A percentile compares a stretch with the other conserved stretches of the same genome.
These are phyloP conservation scores for Exophiala xenobiotica DNA, from an alignment of 2,329 filamentous ascomycete species.

Conservation along the genomic window DNA sequence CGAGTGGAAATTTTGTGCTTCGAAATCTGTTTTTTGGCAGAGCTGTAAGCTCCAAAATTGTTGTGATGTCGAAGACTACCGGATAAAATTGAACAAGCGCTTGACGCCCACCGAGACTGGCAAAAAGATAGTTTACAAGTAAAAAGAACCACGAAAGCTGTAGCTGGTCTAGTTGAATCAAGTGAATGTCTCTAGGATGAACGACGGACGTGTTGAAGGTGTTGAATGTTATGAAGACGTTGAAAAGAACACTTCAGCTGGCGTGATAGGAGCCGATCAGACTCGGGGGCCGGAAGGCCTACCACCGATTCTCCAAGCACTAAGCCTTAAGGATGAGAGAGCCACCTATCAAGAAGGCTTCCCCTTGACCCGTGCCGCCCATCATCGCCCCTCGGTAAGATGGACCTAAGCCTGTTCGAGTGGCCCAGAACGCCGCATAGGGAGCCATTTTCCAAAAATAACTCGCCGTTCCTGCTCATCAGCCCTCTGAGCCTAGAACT, in stretches of 20 bases:
- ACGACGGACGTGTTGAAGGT: not conserved
- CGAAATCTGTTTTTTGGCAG: too few species aligned
- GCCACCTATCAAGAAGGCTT: not conserved
- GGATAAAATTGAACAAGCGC: too few species aligned
- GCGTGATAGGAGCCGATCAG: not conserved
- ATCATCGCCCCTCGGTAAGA: too few species aligned
- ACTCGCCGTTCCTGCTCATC: not conserved
- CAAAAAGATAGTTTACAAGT: too few species aligned
- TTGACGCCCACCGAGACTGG: too few species aligned
- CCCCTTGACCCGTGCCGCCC: too few species aligned
- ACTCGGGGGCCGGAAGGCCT: not conserved
- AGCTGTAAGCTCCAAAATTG: too few species aligned
- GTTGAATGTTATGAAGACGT: not conserved
- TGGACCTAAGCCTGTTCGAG: not conserved
- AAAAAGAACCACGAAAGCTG: not conserved
- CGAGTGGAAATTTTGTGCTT: too few species aligned
- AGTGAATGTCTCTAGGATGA: not conserved
- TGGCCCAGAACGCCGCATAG: not conserved
- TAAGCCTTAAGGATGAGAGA: not conserved
- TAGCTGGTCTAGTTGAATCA: not conserved
- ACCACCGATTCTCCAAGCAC: constrained; percentile 1
- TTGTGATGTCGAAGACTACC: too few species aligned
- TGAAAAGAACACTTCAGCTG: constrained; percentile 1
- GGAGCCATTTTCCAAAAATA: not conserved
- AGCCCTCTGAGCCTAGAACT: not conserved